Conservation (phyloP, 2,329 filamentous ascomycete genomes). For the Nigrospora osmanthi region DNA sequence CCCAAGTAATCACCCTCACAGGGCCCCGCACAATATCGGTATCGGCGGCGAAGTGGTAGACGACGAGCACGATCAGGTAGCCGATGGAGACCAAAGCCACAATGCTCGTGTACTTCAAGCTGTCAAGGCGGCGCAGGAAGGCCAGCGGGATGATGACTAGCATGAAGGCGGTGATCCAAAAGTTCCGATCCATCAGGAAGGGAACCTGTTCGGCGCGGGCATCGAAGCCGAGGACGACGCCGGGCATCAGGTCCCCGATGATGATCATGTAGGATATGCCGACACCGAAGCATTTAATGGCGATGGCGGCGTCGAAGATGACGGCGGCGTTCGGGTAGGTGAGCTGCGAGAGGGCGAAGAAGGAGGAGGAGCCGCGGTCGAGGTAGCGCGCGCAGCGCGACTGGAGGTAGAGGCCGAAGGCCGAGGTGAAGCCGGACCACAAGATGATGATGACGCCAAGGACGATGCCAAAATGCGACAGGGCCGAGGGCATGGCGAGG, state of each 20-base stretch:
- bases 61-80: constrained; percentile 85
- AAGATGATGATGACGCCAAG: constrained; percentile 77
- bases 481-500: constrained; percentile 87
- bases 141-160: constrained; percentile 89
- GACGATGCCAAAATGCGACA: constrained; percentile 91
- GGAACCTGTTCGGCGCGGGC: constrained; percentile 52
- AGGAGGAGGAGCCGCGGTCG: constrained; percentile 80
- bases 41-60: constrained; percentile 86
- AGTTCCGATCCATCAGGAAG: constrained; percentile 82
- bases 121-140: constrained; percentile 85
- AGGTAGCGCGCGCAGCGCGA: constrained; percentile 88
- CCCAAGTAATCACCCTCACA: constrained; percentile 71
- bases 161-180: constrained; percentile 99
- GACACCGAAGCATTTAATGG: constrained; percentile 96
- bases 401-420: constrained; percentile 92
- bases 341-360: constrained; percentile 94
- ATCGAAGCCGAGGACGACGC: constrained; percentile 77
- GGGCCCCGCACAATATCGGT: constrained; percentile 65
- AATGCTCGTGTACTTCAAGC: constrained; percentile 93
- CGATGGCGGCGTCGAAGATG: constrained; percentile 91
- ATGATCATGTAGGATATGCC: constrained; percentile 98
- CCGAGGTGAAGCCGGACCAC: constrained; percentile 84
- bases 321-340: constrained; percentile 96
- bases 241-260: constrained; percentile 96
- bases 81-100: constrained; percentile 87